Evolutionary conservation across 23 red algal genomes (phyloP).

Genomic region (Pyropia yezoensis): DNA sequence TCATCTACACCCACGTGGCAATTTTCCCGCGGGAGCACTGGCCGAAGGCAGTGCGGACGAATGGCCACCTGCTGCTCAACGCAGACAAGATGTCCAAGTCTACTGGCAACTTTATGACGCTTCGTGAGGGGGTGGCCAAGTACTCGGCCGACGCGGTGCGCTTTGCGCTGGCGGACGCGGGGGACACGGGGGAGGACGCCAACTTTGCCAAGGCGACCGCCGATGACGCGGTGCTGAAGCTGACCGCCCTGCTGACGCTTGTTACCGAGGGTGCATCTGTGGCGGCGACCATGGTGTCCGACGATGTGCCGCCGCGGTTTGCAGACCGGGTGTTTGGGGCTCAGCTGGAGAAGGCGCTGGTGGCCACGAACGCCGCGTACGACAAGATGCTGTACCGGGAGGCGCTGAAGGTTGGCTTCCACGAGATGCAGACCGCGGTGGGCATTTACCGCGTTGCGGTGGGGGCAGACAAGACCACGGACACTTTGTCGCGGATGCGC

Average conservation of each 20-base stretch:
- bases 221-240: constrained; percentile 91
- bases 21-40: constrained; percentile 86
- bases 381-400: constrained; percentile 83
- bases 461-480: constrained; percentile 75
- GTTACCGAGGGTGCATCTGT: constrained; percentile 66
- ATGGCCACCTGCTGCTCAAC: constrained; percentile 92
- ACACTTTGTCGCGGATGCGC: constrained; percentile 52
- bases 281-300: constrained; percentile 40
- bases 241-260: constrained; percentile 75
- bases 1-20: constrained; percentile 94
- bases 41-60: constrained; percentile 79
- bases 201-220: constrained; percentile 93
- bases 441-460: constrained; percentile 79
- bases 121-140: constrained; percentile 66
- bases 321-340: constrained; percentile 74
- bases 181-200: constrained; percentile 91
- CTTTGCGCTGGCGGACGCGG: constrained; percentile 92
- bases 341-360: constrained; percentile 51
- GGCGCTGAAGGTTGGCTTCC: constrained; percentile 90
- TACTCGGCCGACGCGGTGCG: constrained; percentile 94
- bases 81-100: constrained; percentile 99
- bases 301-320: constrained; percentile 43
- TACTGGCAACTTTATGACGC: constrained; percentile 96
- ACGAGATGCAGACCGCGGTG: constrained; percentile 77
- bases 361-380: constrained; percentile 64